A percentile compares a stretch with the other conserved stretches of the same genome.
Evolutionary conservation across 768 basidiomycete species (phyloP).

Genomic region (Trametes meyenii): DNA sequence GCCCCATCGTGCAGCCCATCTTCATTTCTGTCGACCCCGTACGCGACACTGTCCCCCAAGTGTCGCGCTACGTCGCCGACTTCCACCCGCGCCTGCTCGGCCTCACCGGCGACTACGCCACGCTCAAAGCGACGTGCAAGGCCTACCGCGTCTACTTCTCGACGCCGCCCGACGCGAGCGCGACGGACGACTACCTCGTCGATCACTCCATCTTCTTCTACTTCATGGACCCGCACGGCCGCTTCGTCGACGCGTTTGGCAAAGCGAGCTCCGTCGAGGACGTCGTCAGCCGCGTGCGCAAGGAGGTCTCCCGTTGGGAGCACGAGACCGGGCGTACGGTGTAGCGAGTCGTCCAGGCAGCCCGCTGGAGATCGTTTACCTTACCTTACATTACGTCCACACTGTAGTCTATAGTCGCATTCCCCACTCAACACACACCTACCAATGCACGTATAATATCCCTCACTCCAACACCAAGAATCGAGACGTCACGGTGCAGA

Average conservation of each 20-base stretch:
- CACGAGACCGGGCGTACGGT: slow-evolving; percentile 37
- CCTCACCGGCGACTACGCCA: slow-evolving; percentile 82
- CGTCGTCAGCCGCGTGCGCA: slow-evolving; percentile 62
- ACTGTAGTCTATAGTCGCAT: neutral
- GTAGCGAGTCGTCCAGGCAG: too few species aligned
- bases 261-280: slow-evolving; percentile 73
- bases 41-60: slow-evolving; percentile 69
- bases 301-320: slow-evolving; percentile 50
- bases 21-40: slow-evolving; percentile 98
- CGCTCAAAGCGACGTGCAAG: slow-evolving; percentile 88
- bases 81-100: slow-evolving; percentile 93
- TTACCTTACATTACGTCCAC: neutral
- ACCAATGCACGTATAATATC: neutral
- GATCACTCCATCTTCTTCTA: slow-evolving; percentile 98
- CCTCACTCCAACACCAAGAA: neutral
- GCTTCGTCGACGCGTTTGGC: slow-evolving; percentile 97
- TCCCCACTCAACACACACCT: slow-evolving; percentile 6
- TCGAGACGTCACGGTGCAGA: neutral
- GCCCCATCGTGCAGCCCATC: slow-evolving; percentile 78
- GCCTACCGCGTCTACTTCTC: slow-evolving; percentile 98
- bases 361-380: neutral
- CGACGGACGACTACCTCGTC: slow-evolving; percentile 93
- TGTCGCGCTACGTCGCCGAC: slow-evolving; percentile 71
- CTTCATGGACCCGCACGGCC: slow-evolving; percentile 93
- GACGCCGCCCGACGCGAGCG: slow-evolving; percentile 85